Evolutionary conservation across 2,329 filamentous ascomycete species (phyloP), one percentile per base, ranked within the genome.

Genomic region (Akanthomyces lecanii): DNA sequence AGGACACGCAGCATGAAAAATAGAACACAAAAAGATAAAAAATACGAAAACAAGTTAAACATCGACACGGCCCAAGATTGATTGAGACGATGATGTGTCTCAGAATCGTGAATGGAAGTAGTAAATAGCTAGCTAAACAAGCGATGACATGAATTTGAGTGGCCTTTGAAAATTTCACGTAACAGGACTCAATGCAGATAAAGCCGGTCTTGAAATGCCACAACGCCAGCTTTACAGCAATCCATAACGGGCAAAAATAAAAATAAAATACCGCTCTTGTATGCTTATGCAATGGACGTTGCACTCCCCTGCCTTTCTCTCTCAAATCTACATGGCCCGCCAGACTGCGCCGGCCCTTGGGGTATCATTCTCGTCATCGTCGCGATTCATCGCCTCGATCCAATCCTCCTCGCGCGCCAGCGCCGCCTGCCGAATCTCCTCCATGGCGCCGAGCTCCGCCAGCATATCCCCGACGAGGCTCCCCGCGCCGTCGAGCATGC

Each of bases 401-500:
- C 87, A 89, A 48, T 76, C 77, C 62, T 79, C 79, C 72, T 90
- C 87, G 51, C 80, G 77, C 53, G 73, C 75, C 59, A 85, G 72
- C 5, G 84, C 82, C 67, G 85, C 84, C 53, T 74, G 75, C 73
- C 88, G 85, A 62, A 90, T 82, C 68, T 81, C 78, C 62, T 79
- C 79, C 87, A 90, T 89, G 64, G 81, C 65, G n/a, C 73, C 72
- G 65, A 90, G 74, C 75, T 89, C 87, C n/a, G 76, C 77, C 51
- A 87, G 72, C 86, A 89, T 89, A 42, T 81, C 83, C 54, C 75
- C 70, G 14, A 88, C 78, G 51, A 89, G 72, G 18, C 68, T 69
- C 25, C 77, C 72, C 62, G 80, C 84, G 2, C 77, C 79, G 7
- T 71, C 72, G 45, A 89, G 70, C 66, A 86, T 78, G 33, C 75